Base-by-base conservation (phyloP, 2,329 filamentous ascomycete species). In the Aspergillus pseudoterreus region DNA sequence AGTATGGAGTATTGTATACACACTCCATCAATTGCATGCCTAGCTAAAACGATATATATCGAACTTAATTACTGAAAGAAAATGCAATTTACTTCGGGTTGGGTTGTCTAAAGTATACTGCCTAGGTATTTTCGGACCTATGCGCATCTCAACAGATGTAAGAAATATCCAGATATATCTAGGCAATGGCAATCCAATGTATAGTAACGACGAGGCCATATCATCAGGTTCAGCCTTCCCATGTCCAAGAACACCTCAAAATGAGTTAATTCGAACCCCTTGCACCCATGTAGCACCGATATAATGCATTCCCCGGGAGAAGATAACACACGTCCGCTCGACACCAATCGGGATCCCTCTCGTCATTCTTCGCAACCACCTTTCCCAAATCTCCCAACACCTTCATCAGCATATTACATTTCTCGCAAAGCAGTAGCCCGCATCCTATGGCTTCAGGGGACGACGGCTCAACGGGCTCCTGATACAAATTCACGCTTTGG, bases 271-370 rank as follows among this genome's bases (percentile, higher is more conserved):
- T 45, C 21, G 47, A 19, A 17, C 24, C 3, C 27, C 22, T 4
- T 24, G 27, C 27, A 30, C 11, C 27, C 27, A 30, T 38, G 21
- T 58, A 61, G 41, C 47, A 53, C 21, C 48, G 51, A 51, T 59
- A 61, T 12, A 66, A 49, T 30, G 52, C 54, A 49, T 53, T 59
- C 0, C 57, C 51, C 19, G 54, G 49, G 14, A 61, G 30, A 30
- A 69, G 54, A 57, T 62, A 68, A 2, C 47, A 57, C 11, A 57
- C 63, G 48, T 68, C 66, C 6, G 65, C 65, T 17, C 63, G 54
- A 49, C 56, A 49, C 17, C 58, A 45, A 12, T 58, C 50, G 3
- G 45, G 30, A 33, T 57, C 53, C 19, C 38, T 24, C 19, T 45
- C 24, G 21, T 55, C 44, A 47, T 59, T 57, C 41, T 32, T 47